Evolutionary conservation across 139 green algal genomes (phyloP).

Genomic region (Deuterostichococcus epilithicus): DNA sequence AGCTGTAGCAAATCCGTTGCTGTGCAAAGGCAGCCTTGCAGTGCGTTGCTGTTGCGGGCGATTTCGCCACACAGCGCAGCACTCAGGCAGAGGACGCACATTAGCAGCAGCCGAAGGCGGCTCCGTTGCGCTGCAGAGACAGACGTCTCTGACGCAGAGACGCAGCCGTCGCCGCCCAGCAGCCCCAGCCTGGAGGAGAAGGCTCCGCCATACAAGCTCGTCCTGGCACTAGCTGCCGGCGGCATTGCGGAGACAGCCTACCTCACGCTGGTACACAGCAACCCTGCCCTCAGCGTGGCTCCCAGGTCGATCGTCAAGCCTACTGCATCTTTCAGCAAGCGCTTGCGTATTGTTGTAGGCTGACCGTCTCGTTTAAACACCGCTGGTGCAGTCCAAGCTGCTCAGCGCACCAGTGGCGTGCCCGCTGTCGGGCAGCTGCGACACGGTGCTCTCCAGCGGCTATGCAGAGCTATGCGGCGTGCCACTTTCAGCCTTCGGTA

Average conservation of each 20-base stretch:
- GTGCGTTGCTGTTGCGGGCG: no score
- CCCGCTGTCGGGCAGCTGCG: slow-evolving; percentile 59
- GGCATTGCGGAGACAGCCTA: background rate
- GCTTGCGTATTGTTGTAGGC: no score
- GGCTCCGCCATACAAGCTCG: background rate
- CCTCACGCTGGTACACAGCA: background rate
- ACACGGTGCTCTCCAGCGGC: slow-evolving; percentile 60
- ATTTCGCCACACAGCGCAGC: no score
- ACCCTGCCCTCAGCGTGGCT: background rate
- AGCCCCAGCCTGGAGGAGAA: background rate
- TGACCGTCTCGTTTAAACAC: no score
- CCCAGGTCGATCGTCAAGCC: no score
- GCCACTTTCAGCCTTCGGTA: slow-evolving; percentile 62
- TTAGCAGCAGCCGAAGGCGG: no score
- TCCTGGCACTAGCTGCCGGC: background rate
- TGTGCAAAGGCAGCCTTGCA: no score
- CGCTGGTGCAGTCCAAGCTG: slow-evolving; percentile 76
- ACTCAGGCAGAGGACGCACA: no score
- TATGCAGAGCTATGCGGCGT: slow-evolving; percentile 71
- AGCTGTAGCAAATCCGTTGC: no score
- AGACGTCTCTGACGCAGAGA: background rate
- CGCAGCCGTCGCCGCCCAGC: no score
- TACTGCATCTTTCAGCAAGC: no score
- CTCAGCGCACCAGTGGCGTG: slow-evolving; percentile 49
- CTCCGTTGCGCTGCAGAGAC: background rate